A percentile compares a stretch with the other conserved stretches of the same genome.
phyloP scores from a whole-genome alignment of 2,329 filamentous ascomycete species.

The Dothistroma septosporum region DNA sequence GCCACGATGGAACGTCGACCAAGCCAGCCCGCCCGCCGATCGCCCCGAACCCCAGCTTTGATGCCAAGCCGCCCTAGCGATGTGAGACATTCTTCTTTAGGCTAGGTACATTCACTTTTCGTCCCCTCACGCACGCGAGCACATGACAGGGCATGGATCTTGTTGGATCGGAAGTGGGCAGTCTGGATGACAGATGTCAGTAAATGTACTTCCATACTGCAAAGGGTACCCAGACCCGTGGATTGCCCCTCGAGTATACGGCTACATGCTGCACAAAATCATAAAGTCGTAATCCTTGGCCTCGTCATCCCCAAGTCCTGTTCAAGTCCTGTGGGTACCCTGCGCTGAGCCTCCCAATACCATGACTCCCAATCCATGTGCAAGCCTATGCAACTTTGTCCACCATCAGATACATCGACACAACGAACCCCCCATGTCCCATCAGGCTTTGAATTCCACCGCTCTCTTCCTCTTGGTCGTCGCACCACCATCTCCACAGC shows the following conservation, averaged over 20 bases:
- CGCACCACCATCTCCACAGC: constrained; percentile 5
- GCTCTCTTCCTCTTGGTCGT: constrained; percentile 1
- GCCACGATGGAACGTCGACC: neutral
- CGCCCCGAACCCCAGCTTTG: neutral
- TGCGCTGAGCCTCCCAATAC: neutral
- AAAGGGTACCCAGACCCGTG: neutral
- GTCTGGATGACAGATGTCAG: neutral
- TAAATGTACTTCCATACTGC: neutral
- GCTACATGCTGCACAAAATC: neutral
- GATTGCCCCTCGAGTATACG: neutral
- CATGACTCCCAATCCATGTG: neutral
- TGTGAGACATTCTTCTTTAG: neutral
- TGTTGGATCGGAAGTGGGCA: neutral
- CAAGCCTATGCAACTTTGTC: neutral
- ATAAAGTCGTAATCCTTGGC: neutral
- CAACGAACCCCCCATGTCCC: neutral
- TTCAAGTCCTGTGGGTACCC: too few relatives aligned
- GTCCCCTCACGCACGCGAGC: neutral
- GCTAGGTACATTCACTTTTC: neutral
- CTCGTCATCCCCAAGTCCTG: neutral
- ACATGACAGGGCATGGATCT: neutral
- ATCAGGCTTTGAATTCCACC: neutral
- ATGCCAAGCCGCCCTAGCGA: neutral
- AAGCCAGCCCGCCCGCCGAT: neutral
- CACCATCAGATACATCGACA: neutral